These are phyloP conservation scores for Syzygium syzygioides DNA, from an alignment of 441 rosid genomes.

Conservation along the genomic window DNA sequence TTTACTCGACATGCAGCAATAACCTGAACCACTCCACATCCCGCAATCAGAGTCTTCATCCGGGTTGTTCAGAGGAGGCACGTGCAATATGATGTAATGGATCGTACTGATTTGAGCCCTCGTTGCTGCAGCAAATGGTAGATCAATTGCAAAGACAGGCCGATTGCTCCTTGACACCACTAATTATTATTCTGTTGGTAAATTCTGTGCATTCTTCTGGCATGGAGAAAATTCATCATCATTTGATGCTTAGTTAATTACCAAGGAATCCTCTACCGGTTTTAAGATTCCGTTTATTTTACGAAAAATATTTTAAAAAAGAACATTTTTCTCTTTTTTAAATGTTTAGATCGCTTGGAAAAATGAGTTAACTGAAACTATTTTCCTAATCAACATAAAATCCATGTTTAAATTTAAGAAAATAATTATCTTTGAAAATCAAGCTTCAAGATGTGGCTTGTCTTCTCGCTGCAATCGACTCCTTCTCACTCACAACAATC, in stretches of 20 bases:
- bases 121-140: conserved; percentile 34
- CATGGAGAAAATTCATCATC: not conserved
- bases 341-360: no score
- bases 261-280: not conserved
- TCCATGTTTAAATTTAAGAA: no score
- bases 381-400: no score
- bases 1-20: conserved; percentile 6
- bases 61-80: conserved; percentile 43
- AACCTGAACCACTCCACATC: conserved; percentile 91
- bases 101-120: conserved; percentile 38
- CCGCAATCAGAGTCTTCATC: conserved; percentile 38
- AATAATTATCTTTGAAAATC: no score
- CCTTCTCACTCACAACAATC: no score
- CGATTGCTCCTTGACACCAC: not conserved
- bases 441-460: no score
- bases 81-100: conserved; percentile 46
- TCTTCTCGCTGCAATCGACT: no score
- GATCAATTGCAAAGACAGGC: not conserved
- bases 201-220: not conserved
- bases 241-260: not conserved
- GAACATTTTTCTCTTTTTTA: no score
- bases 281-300: no score
- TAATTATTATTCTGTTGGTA: not conserved
- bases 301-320: no score
- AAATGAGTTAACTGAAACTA: no score